Evolutionary conservation across 1,284 basidiomycete genomes (phyloP), one percentile per base, ranked within the genome.

Genomic region (Cryptococcus sp.): DNA sequence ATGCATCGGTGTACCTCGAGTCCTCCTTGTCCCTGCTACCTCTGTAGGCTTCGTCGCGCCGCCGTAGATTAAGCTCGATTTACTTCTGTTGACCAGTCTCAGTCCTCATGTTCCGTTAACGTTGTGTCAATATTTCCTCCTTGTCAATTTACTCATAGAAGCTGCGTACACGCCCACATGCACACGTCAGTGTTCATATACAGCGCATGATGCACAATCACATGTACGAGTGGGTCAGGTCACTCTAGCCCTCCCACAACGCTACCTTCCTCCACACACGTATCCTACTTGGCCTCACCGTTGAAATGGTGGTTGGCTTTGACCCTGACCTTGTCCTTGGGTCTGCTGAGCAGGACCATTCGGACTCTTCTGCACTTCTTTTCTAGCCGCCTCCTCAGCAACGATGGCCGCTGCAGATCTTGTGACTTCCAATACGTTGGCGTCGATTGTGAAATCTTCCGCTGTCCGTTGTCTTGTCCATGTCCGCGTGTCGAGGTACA

Each of bases 401-500:
- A 73, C 59, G 39, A 69, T 57, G 29, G 55, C 52, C 4, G 52
- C 55, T 11, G 73, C 75, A 22, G 67, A 62, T 50, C 66, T 58
- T 23, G 75, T 75, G 17, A 62, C 61, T 60, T 77, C 75, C 38
- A 77, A 55, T 34, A 68, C 47, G n/a, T 61, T 56, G 17, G 64
- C 55, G 49, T 75, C 72, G 48, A 78, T 62, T 44, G 66, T 67
- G 47, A 73, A 77, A 46, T 77, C 75, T 52, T 72, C 70, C 10
- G 64, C 62, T 34, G 73, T 77, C 44, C 73, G 67, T 51, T 68
- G 68, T 25, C 69, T 65, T 34, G 62, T 59, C 57, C 73, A 76
- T 44, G 67, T 71, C 39, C 63, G 58, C n/a, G 74, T 74, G 61
- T 79, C 74, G 60, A 76, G 75, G 46, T 76, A 71, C 61, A 72